Evolutionary conservation across 768 basidiomycete species (phyloP).

Genomic region (Lactifluus piperatus): DNA sequence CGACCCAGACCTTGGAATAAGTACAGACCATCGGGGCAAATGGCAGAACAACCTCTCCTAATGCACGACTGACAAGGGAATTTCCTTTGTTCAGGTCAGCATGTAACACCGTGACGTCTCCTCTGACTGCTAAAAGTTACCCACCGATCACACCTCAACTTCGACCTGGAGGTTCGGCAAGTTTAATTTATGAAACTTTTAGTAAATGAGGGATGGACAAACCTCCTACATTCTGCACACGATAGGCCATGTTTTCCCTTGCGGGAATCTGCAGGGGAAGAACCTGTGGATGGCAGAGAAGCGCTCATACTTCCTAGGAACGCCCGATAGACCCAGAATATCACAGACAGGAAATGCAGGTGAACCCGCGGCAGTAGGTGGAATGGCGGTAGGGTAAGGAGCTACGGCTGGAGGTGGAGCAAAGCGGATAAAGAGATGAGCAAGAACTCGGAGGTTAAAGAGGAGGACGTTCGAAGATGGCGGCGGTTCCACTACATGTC

Average conservation of each 20-base stretch:
- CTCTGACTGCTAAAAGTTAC: neutral
- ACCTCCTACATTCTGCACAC: conserved; percentile 48
- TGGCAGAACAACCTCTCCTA: conserved; percentile 42
- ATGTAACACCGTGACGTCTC: neutral
- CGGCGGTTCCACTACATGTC: conserved; percentile 3
- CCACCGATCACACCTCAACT: conserved; percentile 46
- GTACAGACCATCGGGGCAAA: conserved; percentile 42
- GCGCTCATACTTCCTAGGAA: conserved; percentile 5
- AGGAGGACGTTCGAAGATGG: neutral
- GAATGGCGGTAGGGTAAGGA: neutral
- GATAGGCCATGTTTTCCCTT: conserved; percentile 34
- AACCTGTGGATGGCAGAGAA: neutral
- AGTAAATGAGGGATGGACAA: neutral
- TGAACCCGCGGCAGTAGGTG: neutral
- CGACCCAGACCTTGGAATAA: neutral
- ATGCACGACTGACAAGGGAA: conserved; percentile 51
- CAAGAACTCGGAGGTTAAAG: neutral
- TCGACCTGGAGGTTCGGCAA: conserved; percentile 31
- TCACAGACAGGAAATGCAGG: neutral
- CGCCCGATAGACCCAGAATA: neutral
- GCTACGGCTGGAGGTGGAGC: neutral
- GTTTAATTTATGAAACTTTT: neutral
- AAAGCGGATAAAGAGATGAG: neutral
- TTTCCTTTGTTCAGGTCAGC: conserved; percentile 25
- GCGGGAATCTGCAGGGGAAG: conserved; percentile 9